phyloP scores from a whole-genome alignment of 164 flowering plant species.

The Vitis rupestris region DNA sequence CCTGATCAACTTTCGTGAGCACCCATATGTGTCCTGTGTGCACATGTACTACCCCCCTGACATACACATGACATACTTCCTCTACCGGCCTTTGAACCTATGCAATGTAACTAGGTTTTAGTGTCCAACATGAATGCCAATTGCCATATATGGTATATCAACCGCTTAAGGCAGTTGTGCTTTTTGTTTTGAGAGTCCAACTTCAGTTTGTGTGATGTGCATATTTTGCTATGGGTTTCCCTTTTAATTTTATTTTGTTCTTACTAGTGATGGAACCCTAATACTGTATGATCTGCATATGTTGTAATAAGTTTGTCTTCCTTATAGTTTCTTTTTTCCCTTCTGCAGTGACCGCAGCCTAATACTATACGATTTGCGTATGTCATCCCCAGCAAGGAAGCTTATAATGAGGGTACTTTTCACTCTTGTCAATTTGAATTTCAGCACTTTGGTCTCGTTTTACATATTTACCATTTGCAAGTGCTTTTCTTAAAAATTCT shows the following conservation, averaged over 20 bases:
- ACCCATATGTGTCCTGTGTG: too few relatives aligned
- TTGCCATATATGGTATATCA: too few relatives aligned
- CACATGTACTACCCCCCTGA: too few relatives aligned
- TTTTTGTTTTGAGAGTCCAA: too few relatives aligned
- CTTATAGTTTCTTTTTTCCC: background rate
- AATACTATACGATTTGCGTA: conserved; percentile 76
- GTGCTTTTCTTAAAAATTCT: background rate
- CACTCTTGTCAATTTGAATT: background rate
- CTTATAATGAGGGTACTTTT: conserved; percentile 74
- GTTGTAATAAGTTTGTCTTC: background rate
- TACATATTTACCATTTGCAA: background rate
- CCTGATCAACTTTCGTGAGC: too few relatives aligned
- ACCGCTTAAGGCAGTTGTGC: too few relatives aligned
- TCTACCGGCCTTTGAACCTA: too few relatives aligned
- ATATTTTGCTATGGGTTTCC: background rate
- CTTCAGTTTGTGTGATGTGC: too few relatives aligned
- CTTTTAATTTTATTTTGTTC: background rate
- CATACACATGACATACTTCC: too few relatives aligned
- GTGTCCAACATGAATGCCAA: too few relatives aligned
- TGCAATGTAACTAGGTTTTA: too few relatives aligned
- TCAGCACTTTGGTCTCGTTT: background rate
- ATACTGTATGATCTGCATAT: background rate
- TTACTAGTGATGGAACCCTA: background rate
- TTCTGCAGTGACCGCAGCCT: conserved; percentile 84
- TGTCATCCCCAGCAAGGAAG: conserved; percentile 70